A percentile compares a stretch with the other conserved stretches of the same genome.
These are phyloP conservation scores for Phytomonas serpens DNA, from an alignment of 208 protist species.

Conservation along the genomic window DNA sequence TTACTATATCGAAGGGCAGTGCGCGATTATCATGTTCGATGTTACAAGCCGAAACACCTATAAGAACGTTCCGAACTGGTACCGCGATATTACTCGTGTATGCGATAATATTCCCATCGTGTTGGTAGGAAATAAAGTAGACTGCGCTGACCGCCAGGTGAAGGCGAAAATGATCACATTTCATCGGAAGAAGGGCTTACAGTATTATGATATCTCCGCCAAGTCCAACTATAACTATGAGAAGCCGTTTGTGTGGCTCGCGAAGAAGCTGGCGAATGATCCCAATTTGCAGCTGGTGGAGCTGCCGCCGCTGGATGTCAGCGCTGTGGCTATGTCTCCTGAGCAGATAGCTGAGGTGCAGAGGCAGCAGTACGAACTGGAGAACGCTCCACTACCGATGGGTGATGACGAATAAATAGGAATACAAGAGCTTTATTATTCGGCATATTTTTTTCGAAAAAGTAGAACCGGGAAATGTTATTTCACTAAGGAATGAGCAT, in stretches of 20 bases:
- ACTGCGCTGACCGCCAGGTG: constrained; percentile 99
- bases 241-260: constrained; percentile 99
- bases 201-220: constrained; percentile 99
- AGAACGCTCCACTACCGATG: constrained; percentile 88
- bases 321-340: constrained; percentile 59
- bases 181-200: constrained; percentile 99
- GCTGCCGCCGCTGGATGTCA: constrained; percentile 72
- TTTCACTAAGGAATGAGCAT: background rate
- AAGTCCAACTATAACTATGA: constrained; percentile 99
- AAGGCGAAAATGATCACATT: constrained; percentile 99
- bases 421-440: constrained; percentile 12
- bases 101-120: constrained; percentile 99
- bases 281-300: constrained; percentile 93
- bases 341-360: constrained; percentile 82
- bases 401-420: constrained; percentile 93
- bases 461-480: background rate
- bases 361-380: constrained; percentile 78
- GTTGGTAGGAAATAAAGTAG: constrained; percentile 99
- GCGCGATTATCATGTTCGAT: constrained; percentile 99
- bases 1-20: constrained; percentile 99
- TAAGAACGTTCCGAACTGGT: constrained; percentile 99
- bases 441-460: background rate
- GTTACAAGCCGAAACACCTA: constrained; percentile 99
- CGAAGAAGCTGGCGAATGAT: constrained; percentile 95
- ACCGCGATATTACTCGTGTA: constrained; percentile 98